These are phyloP conservation scores for Sporothrix mexicana DNA, from an alignment of 2,329 filamentous ascomycete genomes.

Conservation along the genomic window DNA sequence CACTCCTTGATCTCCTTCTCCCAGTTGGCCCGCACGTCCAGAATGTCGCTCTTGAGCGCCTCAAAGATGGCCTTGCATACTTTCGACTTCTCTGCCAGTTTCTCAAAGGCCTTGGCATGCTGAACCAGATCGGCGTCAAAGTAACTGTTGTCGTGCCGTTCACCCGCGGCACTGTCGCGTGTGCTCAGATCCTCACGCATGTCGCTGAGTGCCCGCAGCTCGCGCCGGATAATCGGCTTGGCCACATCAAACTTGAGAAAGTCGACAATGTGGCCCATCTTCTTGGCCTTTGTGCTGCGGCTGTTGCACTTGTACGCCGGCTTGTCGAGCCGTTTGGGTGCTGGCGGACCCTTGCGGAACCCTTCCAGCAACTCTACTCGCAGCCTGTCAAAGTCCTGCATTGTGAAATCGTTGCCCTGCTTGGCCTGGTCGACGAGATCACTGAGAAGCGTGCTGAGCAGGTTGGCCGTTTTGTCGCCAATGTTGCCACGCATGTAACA, in stretches of 20 bases:
- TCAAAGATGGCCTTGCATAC: slow-evolving; percentile 45
- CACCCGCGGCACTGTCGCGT: neutral
- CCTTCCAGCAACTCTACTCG: slow-evolving; percentile 36
- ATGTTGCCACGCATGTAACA: slow-evolving; percentile 65
- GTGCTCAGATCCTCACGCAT: slow-evolving; percentile 38
- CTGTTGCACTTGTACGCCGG: slow-evolving; percentile 54
- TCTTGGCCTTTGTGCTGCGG: slow-evolving; percentile 28
- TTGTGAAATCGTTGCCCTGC: slow-evolving; percentile 58
- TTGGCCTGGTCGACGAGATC: slow-evolving; percentile 64
- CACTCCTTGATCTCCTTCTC: neutral
- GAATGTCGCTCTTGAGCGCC: slow-evolving; percentile 46
- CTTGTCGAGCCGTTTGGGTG: slow-evolving; percentile 41
- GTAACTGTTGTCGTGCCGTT: slow-evolving; percentile 36
- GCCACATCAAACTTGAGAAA: slow-evolving; percentile 63
- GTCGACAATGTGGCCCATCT: slow-evolving; percentile 63
- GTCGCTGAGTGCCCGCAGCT: slow-evolving; percentile 46
- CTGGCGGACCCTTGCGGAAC: slow-evolving; percentile 37
- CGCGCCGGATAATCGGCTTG: slow-evolving; percentile 48
- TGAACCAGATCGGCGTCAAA: slow-evolving; percentile 49
- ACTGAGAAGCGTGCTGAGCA: slow-evolving; percentile 59
- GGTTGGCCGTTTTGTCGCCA: slow-evolving; percentile 50
- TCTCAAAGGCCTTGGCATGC: slow-evolving; percentile 47
- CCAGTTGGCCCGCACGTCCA: slow-evolving; percentile 46
- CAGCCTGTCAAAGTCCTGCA: slow-evolving; percentile 50
- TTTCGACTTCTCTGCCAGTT: slow-evolving; percentile 39